Percentiles rank a stretch among this genome's conserved stretches.
These are phyloP conservation scores for Monilinia fructigena DNA, from an alignment of 2,329 filamentous ascomycete species.

Conservation along the genomic window DNA sequence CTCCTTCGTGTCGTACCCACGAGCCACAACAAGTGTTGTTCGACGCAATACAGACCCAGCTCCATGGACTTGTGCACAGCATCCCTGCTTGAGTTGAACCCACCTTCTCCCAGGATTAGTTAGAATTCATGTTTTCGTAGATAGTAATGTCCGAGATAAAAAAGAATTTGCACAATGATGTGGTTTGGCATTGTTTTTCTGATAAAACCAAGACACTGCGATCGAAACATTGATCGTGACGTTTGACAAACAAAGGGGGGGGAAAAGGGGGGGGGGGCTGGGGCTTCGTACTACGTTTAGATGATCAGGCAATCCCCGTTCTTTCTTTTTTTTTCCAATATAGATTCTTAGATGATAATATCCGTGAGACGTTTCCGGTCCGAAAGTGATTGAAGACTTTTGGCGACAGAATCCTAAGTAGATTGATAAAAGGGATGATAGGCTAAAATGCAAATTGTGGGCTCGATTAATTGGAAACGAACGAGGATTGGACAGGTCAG, in stretches of 20 bases:
- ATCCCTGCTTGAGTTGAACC: background rate
- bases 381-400: background rate
- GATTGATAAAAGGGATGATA: background rate
- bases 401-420: too few species aligned
- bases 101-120: background rate
- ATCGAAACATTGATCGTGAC: background rate
- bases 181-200: background rate
- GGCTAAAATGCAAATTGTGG: constrained; percentile 1
- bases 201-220: background rate
- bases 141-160: background rate
- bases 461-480: background rate
- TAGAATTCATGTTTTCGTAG: background rate
- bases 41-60: constrained; percentile 10
- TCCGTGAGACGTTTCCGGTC: background rate
- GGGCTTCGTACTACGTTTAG: background rate
- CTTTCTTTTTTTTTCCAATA: background rate
- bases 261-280: background rate
- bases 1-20: background rate
- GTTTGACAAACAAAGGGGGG: background rate
- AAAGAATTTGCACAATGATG: background rate
- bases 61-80: background rate
- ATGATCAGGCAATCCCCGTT: background rate
- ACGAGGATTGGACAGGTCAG: background rate
- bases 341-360: background rate
- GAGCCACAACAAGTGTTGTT: constrained; percentile 1